These are phyloP conservation scores for Apiotrichum siamense DNA, from an alignment of 1,284 basidiomycete genomes.

Conservation along the genomic window DNA sequence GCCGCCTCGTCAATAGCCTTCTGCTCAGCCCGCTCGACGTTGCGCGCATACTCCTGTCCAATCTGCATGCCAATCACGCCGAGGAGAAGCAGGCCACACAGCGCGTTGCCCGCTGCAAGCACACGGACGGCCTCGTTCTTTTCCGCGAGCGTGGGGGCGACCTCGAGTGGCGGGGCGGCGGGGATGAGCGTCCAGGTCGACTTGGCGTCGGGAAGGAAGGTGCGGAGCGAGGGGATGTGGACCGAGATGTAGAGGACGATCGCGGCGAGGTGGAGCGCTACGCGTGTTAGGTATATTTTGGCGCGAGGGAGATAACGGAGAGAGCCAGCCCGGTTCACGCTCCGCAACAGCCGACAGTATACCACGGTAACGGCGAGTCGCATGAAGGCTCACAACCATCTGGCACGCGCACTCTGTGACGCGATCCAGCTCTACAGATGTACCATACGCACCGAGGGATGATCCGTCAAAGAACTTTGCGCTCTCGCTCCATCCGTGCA, in stretches of 20 bases:
- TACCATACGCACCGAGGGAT: conserved; percentile 57
- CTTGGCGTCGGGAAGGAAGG: conserved; percentile 47
- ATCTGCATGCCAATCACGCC: conserved; percentile 55
- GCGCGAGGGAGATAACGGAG: too few species aligned
- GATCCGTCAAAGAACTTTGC: conserved; percentile 88
- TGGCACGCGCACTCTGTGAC: too few species aligned
- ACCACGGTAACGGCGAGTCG: too few species aligned
- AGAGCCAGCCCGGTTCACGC: not conserved
- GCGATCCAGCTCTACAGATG: too few species aligned
- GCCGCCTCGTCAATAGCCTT: conserved; percentile 49
- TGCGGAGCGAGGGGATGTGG: conserved; percentile 66
- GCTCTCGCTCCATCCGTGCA: conserved; percentile 78
- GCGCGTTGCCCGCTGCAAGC: conserved; percentile 74
- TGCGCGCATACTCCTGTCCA: conserved; percentile 76
- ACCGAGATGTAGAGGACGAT: conserved; percentile 74
- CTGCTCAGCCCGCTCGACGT: conserved; percentile 59
- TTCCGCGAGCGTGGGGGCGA: conserved; percentile 58
- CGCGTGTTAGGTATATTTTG: too few species aligned
- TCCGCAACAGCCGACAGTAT: too few species aligned
- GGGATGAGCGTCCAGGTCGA: conserved; percentile 44
- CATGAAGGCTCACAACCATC: too few species aligned
- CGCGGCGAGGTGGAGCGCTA: conserved; percentile 67
- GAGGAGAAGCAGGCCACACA: conserved; percentile 61
- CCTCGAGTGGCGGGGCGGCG: conserved; percentile 50
- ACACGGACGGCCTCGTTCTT: conserved; percentile 70